Conservation (phyloP, 176 grass and related monocot genomes). For the Raddia guianensis region DNA sequence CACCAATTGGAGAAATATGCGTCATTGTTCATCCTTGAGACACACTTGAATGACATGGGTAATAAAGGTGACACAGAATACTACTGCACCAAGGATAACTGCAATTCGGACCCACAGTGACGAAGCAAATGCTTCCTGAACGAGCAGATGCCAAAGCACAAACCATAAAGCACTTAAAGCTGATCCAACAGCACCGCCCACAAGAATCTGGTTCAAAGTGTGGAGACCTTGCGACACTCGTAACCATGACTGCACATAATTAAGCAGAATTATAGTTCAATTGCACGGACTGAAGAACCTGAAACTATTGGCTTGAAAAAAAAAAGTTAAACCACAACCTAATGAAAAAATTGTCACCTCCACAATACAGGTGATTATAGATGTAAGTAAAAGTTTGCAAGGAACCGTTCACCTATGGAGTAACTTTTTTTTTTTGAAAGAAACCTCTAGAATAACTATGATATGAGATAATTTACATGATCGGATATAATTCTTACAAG, state of each 20-base stretch:
- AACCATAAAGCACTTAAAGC: slow-evolving; percentile 55
- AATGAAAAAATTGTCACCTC: neutral
- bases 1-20: slow-evolving; percentile 10
- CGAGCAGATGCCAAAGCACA: slow-evolving; percentile 67
- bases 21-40: slow-evolving; percentile 54
- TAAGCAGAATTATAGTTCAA: slow-evolving; percentile 33
- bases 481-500: slow-evolving; percentile 58
- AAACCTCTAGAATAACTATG: slow-evolving; percentile 1
- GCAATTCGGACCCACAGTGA: slow-evolving; percentile 50
- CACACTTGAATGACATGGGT: slow-evolving; percentile 58
- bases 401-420: neutral
- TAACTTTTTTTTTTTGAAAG: no score
- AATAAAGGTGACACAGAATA: slow-evolving; percentile 45
- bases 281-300: neutral
- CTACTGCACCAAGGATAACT: slow-evolving; percentile 50
- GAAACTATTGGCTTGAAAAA: neutral
- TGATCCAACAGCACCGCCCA: slow-evolving; percentile 64
- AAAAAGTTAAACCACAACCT: neutral
- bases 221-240: slow-evolving; percentile 81
- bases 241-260: slow-evolving; percentile 70
- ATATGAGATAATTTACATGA: slow-evolving; percentile 5
- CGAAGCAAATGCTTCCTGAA: slow-evolving; percentile 58
- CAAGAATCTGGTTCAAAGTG: slow-evolving; percentile 73
- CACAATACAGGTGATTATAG: slow-evolving; percentile 9
- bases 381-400: slow-evolving; percentile 1